phyloP scores from a whole-genome alignment of 495 filamentous ascomycete species.

The Parathielavia hyrcaniae region DNA sequence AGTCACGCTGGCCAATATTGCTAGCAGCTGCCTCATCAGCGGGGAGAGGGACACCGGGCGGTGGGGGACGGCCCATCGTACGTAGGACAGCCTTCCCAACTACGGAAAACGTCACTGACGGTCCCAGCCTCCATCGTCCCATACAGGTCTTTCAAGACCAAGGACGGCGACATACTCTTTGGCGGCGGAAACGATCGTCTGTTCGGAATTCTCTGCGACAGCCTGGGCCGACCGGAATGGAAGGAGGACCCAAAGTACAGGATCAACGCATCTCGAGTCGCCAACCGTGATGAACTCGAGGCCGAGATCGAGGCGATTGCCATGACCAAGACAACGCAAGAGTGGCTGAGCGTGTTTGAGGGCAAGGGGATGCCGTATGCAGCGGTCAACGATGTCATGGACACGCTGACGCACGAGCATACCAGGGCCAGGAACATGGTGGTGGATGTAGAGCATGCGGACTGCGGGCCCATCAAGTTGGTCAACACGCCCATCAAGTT shows the following conservation, averaged over 20 bases:
- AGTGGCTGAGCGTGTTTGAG: slow-evolving; percentile 86
- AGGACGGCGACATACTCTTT: slow-evolving; percentile 83
- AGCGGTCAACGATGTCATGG: slow-evolving; percentile 86
- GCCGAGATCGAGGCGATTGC: slow-evolving; percentile 68
- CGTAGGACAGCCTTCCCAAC: slow-evolving; percentile 28
- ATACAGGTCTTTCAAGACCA: slow-evolving; percentile 87
- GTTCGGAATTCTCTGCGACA: slow-evolving; percentile 79
- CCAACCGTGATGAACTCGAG: slow-evolving; percentile 70
- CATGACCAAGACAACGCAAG: slow-evolving; percentile 68
- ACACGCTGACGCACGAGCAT: slow-evolving; percentile 77
- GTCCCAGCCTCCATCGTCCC: slow-evolving; percentile 83
- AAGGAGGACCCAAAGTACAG: slow-evolving; percentile 65
- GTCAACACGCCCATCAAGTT: slow-evolving; percentile 97
- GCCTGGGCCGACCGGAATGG: slow-evolving; percentile 73
- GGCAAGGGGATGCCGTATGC: slow-evolving; percentile 92
- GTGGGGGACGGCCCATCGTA: slow-evolving; percentile 95
- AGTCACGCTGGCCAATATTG: slow-evolving; percentile 86
- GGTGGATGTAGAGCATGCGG: slow-evolving; percentile 71
- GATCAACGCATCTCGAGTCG: slow-evolving; percentile 76
- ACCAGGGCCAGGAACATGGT: slow-evolving; percentile 85
- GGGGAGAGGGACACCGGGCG: slow-evolving; percentile 80
- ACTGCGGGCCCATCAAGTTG: slow-evolving; percentile 78
- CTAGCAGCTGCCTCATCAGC: slow-evolving; percentile 84
- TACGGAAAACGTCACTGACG: slow-evolving; percentile 19
- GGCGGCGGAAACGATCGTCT: slow-evolving; percentile 92